Conservation (phyloP, 2,329 filamentous ascomycete species). For the Ophiocordyceps camponoti-leonardi region DNA sequence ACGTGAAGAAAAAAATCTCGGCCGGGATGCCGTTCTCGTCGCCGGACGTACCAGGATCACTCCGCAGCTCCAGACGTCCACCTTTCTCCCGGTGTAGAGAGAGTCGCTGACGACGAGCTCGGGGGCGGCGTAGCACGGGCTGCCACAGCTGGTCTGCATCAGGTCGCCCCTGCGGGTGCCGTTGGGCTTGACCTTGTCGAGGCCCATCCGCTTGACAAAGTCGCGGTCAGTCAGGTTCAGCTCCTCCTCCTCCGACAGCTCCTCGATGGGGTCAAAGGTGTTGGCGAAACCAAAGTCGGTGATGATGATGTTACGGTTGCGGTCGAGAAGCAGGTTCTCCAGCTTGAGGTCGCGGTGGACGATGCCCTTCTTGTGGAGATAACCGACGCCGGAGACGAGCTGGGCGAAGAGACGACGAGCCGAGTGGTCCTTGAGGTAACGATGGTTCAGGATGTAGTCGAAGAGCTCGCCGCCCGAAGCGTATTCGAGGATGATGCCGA, state of each 20-base stretch:
- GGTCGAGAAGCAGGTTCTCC: constrained; percentile 70
- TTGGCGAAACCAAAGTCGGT: constrained; percentile 99
- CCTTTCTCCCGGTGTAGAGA: constrained; percentile 90
- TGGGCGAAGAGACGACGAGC: constrained; percentile 88
- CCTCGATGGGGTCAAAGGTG: constrained; percentile 80
- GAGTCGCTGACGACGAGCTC: constrained; percentile 96
- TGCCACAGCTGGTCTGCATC: constrained; percentile 98
- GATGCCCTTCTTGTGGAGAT: constrained; percentile 96
- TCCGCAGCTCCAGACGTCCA: constrained; percentile 98
- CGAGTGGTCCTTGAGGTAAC: constrained; percentile 86
- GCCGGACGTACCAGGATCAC: constrained; percentile 77
- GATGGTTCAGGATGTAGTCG: constrained; percentile 93
- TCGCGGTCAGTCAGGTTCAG: constrained; percentile 74
- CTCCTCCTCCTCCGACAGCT: constrained; percentile 80
- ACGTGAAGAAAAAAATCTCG: too few relatives aligned
- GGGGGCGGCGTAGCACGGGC: constrained; percentile 91
- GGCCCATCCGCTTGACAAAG: constrained; percentile 68
- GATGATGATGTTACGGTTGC: constrained; percentile 98
- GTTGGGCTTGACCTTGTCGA: constrained; percentile 61
- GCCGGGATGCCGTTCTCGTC: background rate
- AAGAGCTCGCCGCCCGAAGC: constrained; percentile 95
- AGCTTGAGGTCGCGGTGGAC: constrained; percentile 84
- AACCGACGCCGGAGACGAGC: constrained; percentile 88
- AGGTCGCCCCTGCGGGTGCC: constrained; percentile 76
- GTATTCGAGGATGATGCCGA: constrained; percentile 96